phyloP scores from a whole-genome alignment of 2,329 filamentous ascomycete genomes.

The Phaeophleospora eucalypticola region DNA sequence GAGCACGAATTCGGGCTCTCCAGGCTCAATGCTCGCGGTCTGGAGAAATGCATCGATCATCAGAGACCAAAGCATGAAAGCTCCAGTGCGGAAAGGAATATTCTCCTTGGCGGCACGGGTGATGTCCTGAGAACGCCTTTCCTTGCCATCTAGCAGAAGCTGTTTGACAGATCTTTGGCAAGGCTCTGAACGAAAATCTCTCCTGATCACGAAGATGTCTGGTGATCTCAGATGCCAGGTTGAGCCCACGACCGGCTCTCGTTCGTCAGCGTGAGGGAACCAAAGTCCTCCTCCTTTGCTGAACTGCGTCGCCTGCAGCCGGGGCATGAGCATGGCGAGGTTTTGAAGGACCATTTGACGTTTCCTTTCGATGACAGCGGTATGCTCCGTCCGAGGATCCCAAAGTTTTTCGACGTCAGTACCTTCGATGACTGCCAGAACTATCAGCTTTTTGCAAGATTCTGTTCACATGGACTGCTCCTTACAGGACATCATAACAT shows the following conservation, averaged over 20 bases:
- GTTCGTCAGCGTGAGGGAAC: conserved; percentile 6
- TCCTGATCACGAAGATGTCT: conserved; percentile 14
- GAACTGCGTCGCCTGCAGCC: conserved; percentile 13
- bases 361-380: conserved; percentile 5
- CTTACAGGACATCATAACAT: conserved; percentile 17
- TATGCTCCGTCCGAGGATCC: conserved; percentile 4
- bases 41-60: conserved; percentile 17
- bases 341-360: conserved; percentile 15
- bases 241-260: conserved; percentile 4
- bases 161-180: conserved; percentile 10
- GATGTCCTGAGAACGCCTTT: conserved; percentile 8
- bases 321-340: conserved; percentile 12
- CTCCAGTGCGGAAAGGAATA: conserved; percentile 5
- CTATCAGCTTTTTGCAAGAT: no score
- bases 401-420: no score
- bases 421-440: no score
- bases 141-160: conserved; percentile 9
- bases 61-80: conserved; percentile 13
- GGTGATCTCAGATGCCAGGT: conserved; percentile 10
- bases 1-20: conserved; percentile 15
- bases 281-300: no score
- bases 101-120: conserved; percentile 3
- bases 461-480: conserved; percentile 6
- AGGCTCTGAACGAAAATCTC: conserved; percentile 7
- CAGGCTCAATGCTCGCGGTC: conserved; percentile 5